phyloP scores from a whole-genome alignment of 2,329 filamentous ascomycete genomes.

The Verticillium alfalfae region DNA sequence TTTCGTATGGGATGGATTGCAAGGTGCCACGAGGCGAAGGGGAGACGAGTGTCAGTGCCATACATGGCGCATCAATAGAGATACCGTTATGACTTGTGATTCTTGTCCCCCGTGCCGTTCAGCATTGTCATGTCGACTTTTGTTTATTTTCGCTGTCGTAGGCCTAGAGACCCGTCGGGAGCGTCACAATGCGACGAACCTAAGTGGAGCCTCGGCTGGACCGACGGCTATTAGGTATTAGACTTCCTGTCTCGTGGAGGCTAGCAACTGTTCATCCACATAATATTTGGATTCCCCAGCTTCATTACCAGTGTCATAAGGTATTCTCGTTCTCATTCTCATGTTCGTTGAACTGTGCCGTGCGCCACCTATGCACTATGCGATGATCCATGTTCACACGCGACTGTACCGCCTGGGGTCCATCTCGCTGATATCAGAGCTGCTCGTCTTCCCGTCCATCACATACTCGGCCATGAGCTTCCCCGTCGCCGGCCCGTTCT shows the following conservation, averaged over 20 bases:
- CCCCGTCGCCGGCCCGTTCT: constrained; percentile 87
- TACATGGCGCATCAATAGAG: neutral
- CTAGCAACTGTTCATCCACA: neutral
- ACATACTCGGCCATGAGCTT: constrained; percentile 75
- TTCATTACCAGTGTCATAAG: no score
- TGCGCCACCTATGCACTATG: neutral
- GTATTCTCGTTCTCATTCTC: no score
- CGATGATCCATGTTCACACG: constrained; percentile 25
- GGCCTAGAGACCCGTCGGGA: neutral
- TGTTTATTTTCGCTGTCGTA: neutral
- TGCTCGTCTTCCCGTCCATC: constrained; percentile 65
- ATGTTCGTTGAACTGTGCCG: no score
- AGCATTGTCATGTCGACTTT: neutral
- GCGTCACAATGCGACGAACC: no score
- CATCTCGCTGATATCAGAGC: constrained; percentile 59
- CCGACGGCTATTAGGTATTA: neutral
- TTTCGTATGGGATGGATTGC: neutral
- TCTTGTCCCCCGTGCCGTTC: no score
- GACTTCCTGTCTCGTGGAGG: neutral
- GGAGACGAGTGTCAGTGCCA: neutral
- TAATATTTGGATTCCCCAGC: no score
- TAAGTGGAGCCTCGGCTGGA: neutral
- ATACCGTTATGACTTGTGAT: neutral
- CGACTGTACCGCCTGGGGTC: constrained; percentile 59
- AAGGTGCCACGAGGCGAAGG: neutral